Evolutionary conservation across 805 yeast genomes (phyloP), one percentile per base, ranked within the genome.

Genomic region (Teunomyces kruisii): DNA sequence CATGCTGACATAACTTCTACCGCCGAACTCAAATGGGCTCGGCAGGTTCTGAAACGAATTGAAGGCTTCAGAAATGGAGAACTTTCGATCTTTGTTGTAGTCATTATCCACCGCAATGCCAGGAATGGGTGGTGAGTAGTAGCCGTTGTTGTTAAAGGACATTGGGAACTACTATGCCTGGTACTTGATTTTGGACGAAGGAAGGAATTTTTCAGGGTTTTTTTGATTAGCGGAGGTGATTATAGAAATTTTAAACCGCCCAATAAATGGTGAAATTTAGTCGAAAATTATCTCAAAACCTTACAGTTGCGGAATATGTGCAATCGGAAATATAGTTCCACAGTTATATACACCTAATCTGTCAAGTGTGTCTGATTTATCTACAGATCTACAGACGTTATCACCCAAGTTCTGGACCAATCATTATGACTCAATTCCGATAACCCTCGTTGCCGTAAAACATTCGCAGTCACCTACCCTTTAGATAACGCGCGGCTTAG

Each of bases 1-100:
- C 58, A 60, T 57, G 30, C 66, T 58, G 8, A 71, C 67, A 54
- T 72, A 72, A 42, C 72, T 67, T 43, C 78, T 56, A 16, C 72
- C 76, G 7, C 72, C 57, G 13, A 59, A 59, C 32, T 64, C 69
- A 24, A 62, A 59, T 1, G 64, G 57, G 15, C 57, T 49, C 5
- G 64, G 45, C 32, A 43, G 39, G 14, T 42, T 39, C 38, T 45
- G 48, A 29, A 51, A 48, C 6, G 51, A 46, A 40, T 37, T 46
- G 40, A 51, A 39, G 6, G 54, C 54, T 9, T 46, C 54, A 1
- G 54, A 51, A 31, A 51, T 46, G 12, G 54, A 51, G 29, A 41
- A 27, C 29, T 51, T 48, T 6, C 54, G 42, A 24, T 26, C 30
- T 17, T 28, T 26, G 24, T 26, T 38, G 32, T 13, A 30, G 19